Evolutionary conservation across 2,329 filamentous ascomycete species (phyloP).

Genomic region (Beauveria australis): DNA sequence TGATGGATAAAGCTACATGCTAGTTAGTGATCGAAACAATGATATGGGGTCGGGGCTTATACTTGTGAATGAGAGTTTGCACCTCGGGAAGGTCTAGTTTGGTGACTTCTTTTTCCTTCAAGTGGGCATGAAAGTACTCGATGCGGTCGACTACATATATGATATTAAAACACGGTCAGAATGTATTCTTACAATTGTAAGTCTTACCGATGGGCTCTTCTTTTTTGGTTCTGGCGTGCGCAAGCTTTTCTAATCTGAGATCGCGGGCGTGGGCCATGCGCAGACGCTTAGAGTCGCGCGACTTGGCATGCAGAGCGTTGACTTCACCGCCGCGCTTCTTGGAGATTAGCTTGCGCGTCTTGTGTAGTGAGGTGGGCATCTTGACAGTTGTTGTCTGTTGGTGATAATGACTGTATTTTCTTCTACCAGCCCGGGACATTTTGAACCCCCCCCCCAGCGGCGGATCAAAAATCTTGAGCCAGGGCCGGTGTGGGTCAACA

Average conservation of each 20-base stretch:
- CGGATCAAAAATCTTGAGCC: not conserved
- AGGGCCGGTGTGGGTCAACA: too few species aligned
- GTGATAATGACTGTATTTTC: not conserved
- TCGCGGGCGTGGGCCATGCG: slow-evolving; percentile 74
- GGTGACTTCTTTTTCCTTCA: slow-evolving; percentile 39
- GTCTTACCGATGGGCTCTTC: slow-evolving; percentile 62
- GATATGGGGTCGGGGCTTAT: slow-evolving; percentile 16
- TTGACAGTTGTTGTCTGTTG: slow-evolving; percentile 17
- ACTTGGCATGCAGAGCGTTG: slow-evolving; percentile 76
- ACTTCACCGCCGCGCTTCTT: slow-evolving; percentile 76
- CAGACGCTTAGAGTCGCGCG: slow-evolving; percentile 74
- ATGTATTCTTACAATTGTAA: not conserved
- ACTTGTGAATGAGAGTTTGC: slow-evolving; percentile 56
- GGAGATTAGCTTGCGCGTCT: slow-evolving; percentile 79
- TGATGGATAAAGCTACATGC: slow-evolving; percentile 53
- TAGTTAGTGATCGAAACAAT: not conserved
- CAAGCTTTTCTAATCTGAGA: slow-evolving; percentile 68
- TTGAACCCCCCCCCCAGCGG: not conserved
- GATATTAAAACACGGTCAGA: slow-evolving; percentile 3
- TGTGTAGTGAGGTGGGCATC: slow-evolving; percentile 73
- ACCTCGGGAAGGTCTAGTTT: slow-evolving; percentile 48
- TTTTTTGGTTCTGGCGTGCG: slow-evolving; percentile 60
- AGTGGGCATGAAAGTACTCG: slow-evolving; percentile 60
- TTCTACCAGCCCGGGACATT: not conserved
- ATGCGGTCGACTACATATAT: slow-evolving; percentile 27